phyloP scores from a whole-genome alignment of 2,329 filamentous ascomycete species.

The Diatrype stigma region DNA sequence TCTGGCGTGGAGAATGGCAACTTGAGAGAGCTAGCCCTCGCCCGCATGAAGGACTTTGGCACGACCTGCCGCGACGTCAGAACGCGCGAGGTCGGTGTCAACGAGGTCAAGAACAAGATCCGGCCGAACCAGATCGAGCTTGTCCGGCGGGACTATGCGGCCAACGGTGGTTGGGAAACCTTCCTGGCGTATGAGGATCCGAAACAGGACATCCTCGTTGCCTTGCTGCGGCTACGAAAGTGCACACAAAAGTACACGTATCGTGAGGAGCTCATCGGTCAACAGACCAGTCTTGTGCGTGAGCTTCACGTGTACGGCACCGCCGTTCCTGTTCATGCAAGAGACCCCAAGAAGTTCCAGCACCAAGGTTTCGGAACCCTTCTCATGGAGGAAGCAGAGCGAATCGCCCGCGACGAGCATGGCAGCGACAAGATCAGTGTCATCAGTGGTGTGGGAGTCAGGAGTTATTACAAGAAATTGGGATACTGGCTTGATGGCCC shows the following conservation, averaged over 20 bases:
- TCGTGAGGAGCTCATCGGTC: constrained; percentile 76
- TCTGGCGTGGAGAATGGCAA: constrained; percentile 98
- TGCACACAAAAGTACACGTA: constrained; percentile 91
- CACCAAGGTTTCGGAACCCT: constrained; percentile 96
- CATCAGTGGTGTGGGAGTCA: constrained; percentile 94
- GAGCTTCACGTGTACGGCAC: constrained; percentile 97
- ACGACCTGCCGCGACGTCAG: constrained; percentile 95
- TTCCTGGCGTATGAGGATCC: constrained; percentile 98
- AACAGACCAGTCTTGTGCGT: constrained; percentile 86
- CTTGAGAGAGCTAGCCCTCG: constrained; percentile 83
- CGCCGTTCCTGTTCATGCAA: constrained; percentile 92
- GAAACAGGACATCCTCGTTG: constrained; percentile 96
- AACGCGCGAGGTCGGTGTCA: constrained; percentile 94
- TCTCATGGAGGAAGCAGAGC: constrained; percentile 95
- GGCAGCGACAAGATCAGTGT: constrained; percentile 92
- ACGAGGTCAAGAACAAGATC: constrained; percentile 99
- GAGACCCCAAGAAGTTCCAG: constrained; percentile 95
- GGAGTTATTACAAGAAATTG: constrained; percentile 90
- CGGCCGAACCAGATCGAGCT: constrained; percentile 94
- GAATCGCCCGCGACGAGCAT: constrained; percentile 91
- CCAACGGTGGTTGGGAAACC: constrained; percentile 97
- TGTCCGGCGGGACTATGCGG: constrained; percentile 86
- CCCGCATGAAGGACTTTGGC: constrained; percentile 99
- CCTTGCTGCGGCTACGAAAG: constrained; percentile 80
- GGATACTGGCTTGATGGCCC: constrained; percentile 93